These are phyloP conservation scores for Neurospora sp. DNA, from an alignment of 495 filamentous ascomycete genomes.

Conservation along the genomic window DNA sequence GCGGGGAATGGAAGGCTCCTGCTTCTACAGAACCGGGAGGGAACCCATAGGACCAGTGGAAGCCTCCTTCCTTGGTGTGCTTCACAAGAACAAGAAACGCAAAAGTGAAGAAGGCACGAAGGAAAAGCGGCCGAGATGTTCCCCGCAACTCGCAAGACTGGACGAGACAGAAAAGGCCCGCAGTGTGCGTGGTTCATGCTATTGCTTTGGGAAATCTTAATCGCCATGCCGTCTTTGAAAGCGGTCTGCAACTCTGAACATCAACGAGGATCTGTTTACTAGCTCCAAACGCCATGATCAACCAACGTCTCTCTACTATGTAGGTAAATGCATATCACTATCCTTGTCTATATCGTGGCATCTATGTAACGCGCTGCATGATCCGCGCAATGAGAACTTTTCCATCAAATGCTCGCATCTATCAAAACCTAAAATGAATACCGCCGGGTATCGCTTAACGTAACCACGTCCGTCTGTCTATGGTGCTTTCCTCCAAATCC, in stretches of 20 bases:
- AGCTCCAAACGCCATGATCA: neutral
- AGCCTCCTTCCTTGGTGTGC: neutral
- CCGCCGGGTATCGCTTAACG: neutral
- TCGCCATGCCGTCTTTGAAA: neutral
- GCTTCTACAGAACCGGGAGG: neutral
- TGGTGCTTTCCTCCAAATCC: neutral
- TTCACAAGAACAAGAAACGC: neutral
- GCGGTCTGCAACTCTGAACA: neutral
- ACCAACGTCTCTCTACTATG: neutral
- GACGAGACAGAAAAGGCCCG: neutral
- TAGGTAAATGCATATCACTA: neutral
- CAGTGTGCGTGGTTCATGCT: neutral
- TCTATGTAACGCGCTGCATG: neutral
- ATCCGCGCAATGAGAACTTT: neutral
- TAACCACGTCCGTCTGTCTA: neutral
- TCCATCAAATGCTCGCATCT: neutral
- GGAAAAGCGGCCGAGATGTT: slow-evolving; percentile 4
- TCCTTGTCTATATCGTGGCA: neutral
- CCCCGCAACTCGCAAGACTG: neutral
- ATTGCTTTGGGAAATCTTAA: neutral
- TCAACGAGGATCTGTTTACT: neutral
- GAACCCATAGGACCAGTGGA: neutral
- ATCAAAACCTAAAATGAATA: neutral
- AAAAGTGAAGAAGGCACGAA: neutral
- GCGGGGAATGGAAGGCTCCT: neutral